Conservation (phyloP, 345 rosid genomes). For the Ricinus communis region DNA sequence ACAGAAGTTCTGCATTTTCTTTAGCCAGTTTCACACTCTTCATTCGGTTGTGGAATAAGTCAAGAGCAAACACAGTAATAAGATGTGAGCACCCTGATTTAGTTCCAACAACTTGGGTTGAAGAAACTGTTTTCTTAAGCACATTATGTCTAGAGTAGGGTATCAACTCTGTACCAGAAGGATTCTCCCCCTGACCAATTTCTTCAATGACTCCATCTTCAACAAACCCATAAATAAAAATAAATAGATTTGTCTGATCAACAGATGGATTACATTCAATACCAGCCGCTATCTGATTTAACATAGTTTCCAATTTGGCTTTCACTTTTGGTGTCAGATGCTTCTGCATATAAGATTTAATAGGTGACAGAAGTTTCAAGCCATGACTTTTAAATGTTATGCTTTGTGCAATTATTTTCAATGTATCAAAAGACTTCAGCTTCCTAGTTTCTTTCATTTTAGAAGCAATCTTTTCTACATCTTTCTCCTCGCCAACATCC, state of each 20-base stretch:
- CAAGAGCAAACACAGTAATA: slow-evolving; percentile 74
- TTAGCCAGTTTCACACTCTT: slow-evolving; percentile 54
- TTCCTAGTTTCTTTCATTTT: slow-evolving; percentile 90
- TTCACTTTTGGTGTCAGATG: slow-evolving; percentile 74
- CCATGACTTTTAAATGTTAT: slow-evolving; percentile 69
- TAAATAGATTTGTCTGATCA: slow-evolving; percentile 66
- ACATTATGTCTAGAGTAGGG: slow-evolving; percentile 27
- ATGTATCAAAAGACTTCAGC: slow-evolving; percentile 68
- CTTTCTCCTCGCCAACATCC: slow-evolving; percentile 89
- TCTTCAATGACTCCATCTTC: slow-evolving; percentile 58
- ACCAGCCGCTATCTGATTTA: slow-evolving; percentile 70
- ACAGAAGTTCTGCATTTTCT: slow-evolving; percentile 40
- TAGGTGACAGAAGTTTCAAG: slow-evolving; percentile 63
- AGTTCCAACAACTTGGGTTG: slow-evolving; percentile 32
- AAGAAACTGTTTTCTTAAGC: slow-evolving; percentile 27
- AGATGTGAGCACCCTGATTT: slow-evolving; percentile 59
- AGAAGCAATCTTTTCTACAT: slow-evolving; percentile 73
- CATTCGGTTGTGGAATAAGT: slow-evolving; percentile 51
- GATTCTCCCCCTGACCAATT: slow-evolving; percentile 35
- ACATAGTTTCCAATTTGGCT: slow-evolving; percentile 67
- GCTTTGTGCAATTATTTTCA: slow-evolving; percentile 67
- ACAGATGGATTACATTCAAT: slow-evolving; percentile 78
- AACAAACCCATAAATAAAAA: slow-evolving; percentile 61
- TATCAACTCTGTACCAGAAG: slow-evolving; percentile 28
- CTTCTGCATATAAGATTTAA: slow-evolving; percentile 57